Evolutionary conservation across 2,329 filamentous ascomycete genomes (phyloP).

Genomic region (Cercospora canescens): DNA sequence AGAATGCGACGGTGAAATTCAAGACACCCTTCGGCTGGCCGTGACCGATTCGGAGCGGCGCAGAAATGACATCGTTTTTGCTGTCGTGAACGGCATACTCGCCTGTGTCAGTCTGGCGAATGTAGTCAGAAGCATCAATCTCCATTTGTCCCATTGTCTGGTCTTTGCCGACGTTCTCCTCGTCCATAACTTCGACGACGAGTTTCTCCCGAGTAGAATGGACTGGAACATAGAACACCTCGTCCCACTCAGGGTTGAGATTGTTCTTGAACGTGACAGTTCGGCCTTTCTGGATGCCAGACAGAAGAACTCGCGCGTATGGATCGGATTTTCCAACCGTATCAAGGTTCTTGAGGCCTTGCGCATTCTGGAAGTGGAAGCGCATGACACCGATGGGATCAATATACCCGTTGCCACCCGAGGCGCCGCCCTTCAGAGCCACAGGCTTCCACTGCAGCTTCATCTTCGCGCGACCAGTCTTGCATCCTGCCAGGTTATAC

Average conservation of each 20-base stretch:
- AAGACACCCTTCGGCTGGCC: constrained; percentile 76
- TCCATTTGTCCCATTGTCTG: constrained; percentile 82
- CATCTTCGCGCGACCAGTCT: constrained; percentile 85
- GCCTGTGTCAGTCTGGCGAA: constrained; percentile 73
- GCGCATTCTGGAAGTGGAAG: constrained; percentile 83
- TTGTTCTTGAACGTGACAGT: constrained; percentile 97
- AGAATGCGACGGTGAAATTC: constrained; percentile 84
- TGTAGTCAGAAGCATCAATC: constrained; percentile 73
- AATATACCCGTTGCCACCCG: constrained; percentile 80
- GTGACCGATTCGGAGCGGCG: constrained; percentile 72
- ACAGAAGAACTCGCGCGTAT: constrained; percentile 84
- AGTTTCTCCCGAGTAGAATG: constrained; percentile 83
- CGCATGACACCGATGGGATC: constrained; percentile 95
- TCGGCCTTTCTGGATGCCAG: constrained; percentile 84
- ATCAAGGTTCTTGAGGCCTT: constrained; percentile 85
- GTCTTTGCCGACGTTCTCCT: constrained; percentile 89
- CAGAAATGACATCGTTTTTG: constrained; percentile 64
- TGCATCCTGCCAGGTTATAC: constrained; percentile 83
- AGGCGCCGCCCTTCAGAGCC: constrained; percentile 69
- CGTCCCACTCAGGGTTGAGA: constrained; percentile 92
- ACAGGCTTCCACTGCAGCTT: constrained; percentile 95
- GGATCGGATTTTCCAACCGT: constrained; percentile 96
- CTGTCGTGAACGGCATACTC: constrained; percentile 78
- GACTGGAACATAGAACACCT: constrained; percentile 90
- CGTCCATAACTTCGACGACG: constrained; percentile 92